Base-by-base conservation (phyloP, 306 rosid species). In the Delonix regia region DNA sequence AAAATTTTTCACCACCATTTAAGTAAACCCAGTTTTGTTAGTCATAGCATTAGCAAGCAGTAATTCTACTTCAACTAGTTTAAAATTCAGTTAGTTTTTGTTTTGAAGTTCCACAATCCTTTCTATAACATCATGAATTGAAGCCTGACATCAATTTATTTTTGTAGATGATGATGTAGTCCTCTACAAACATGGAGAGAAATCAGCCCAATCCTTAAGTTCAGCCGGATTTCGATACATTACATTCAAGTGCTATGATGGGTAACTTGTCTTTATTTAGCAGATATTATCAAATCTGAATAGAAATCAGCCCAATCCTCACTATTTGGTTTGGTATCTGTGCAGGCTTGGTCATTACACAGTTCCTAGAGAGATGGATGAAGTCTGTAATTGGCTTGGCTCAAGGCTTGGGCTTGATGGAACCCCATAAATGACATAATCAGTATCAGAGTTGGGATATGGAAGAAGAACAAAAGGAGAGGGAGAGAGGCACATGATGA, bases 281-380 rank as follows among this genome's bases (percentile, higher is more conserved):
- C 14, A 4, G 22, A 28, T 51, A 52, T 30, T 14, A 70, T 44
- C 47, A 9, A 45, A 18, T 71, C 10, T 44, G 70, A 72, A 53
- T 75, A 21, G 25, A n/a, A n/a, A 51, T 60, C 39, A 45, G 36
- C 15, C 25, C 34, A 65, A 76, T 47, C 63, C 48, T 82, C 33
- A 81, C 14, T 9, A 64, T 60, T 42, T 61, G 78, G 71, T 79
- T 77, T 45, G 48, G 57, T 10, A 60, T 78, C 59, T 62, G 47
- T 86, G 83, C 97, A 96, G 99, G 89, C 79, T 96, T 64, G 99
- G 98, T n/a, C 99, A 96, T 71, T 96, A 91, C 86, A 93, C 98
- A 56, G 85, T 96, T 62, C 98, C 98, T 4, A 90, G 87, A 86
- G 99, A 96, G 89, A 96, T 93, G 99, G 87, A 90, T 52, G 99